Evolutionary conservation across 768 basidiomycete genomes (phyloP).

Genomic region (Phanerochaete sordida): DNA sequence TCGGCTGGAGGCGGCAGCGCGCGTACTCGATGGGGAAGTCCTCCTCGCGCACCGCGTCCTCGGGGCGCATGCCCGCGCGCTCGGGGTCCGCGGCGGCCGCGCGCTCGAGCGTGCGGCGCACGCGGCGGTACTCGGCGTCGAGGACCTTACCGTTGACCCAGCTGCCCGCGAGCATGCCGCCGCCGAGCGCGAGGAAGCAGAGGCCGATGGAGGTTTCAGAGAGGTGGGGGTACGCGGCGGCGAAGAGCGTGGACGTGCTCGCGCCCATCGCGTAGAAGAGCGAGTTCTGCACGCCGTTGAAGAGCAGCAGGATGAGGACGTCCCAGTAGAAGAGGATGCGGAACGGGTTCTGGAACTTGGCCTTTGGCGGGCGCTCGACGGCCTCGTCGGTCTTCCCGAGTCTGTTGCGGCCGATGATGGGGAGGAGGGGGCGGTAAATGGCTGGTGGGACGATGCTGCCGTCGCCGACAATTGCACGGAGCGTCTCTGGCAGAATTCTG

Average conservation of each 20-base stretch:
- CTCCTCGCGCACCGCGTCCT: slow-evolving; percentile 27
- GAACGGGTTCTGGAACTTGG: slow-evolving; percentile 51
- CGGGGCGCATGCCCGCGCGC: not conserved
- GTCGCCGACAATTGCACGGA: slow-evolving; percentile 40
- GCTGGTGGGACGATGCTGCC: slow-evolving; percentile 33
- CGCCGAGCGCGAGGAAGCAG: slow-evolving; percentile 74
- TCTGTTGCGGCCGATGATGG: slow-evolving; percentile 22
- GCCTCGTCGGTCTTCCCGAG: not conserved
- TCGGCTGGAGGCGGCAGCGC: slow-evolving; percentile 44
- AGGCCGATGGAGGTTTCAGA: slow-evolving; percentile 66
- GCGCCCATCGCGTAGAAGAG: slow-evolving; percentile 60
- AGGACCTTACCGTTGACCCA: slow-evolving; percentile 57
- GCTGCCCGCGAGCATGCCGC: slow-evolving; percentile 65
- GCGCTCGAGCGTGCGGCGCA: not conserved
- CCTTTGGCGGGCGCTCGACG: slow-evolving; percentile 22
- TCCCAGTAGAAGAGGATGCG: slow-evolving; percentile 51
- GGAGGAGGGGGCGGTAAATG: slow-evolving; percentile 30
- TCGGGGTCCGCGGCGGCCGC: slow-evolving; percentile 28
- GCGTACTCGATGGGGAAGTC: slow-evolving; percentile 61
- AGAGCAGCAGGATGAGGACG: slow-evolving; percentile 48
- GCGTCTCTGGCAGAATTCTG: slow-evolving; percentile 45
- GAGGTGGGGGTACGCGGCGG: slow-evolving; percentile 53
- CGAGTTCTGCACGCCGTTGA: slow-evolving; percentile 49
- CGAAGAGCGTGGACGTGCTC: slow-evolving; percentile 58
- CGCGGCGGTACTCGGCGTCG: slow-evolving; percentile 53